Evolutionary conservation across 768 basidiomycete genomes (phyloP).

Genomic region (Mycena filopes): DNA sequence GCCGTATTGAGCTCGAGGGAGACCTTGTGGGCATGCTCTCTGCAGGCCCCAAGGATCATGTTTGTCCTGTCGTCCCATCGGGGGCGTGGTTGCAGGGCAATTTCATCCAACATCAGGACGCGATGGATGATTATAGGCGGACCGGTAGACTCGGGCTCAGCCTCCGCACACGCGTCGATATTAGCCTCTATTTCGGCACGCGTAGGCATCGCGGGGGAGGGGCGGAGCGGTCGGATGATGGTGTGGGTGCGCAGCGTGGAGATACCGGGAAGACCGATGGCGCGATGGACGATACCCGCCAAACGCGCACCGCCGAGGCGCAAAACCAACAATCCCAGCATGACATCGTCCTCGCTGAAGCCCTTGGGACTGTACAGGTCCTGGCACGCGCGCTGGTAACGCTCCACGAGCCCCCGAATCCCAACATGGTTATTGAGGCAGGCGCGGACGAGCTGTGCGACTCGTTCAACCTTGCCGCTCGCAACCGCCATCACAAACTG

Average conservation of each 20-base stretch:
- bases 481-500: conserved; percentile 29
- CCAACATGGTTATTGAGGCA: not conserved
- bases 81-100: not conserved
- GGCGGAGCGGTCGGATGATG: conserved; percentile 7
- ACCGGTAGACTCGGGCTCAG: not conserved
- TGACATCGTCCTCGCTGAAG: conserved; percentile 29
- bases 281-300: not conserved
- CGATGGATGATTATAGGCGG: not conserved
- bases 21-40: not conserved
- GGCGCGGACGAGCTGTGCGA: conserved; percentile 26
- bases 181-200: not conserved
- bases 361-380: conserved; percentile 32
- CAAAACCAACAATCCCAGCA: conserved; percentile 25
- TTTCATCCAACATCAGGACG: conserved; percentile 12
- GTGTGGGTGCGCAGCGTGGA: conserved; percentile 24
- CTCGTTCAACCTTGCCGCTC: conserved; percentile 22
- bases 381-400: conserved; percentile 9
- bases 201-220: not conserved
- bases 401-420: conserved; percentile 13
- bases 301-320: conserved; percentile 6
- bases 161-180: conserved; percentile 10
- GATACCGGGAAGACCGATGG: conserved; percentile 30
- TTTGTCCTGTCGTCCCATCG: conserved; percentile 12
- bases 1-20: not conserved
- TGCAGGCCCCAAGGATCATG: conserved; percentile 1